These are phyloP conservation scores for Cytospora chrysosperma DNA, from an alignment of 2,329 filamentous ascomycete species.

Conservation along the genomic window DNA sequence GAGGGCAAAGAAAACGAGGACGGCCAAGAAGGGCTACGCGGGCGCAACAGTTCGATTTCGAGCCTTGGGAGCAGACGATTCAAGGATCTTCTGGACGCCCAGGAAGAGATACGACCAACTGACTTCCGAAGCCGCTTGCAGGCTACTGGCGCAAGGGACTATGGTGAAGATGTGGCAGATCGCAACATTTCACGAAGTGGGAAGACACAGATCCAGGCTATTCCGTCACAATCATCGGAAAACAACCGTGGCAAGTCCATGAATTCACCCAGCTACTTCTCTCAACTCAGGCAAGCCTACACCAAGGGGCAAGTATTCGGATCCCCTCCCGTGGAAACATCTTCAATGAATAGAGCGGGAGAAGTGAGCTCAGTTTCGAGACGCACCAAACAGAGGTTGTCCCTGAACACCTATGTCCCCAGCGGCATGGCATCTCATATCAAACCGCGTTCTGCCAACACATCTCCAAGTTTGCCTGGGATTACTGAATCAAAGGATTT, in stretches of 20 bases:
- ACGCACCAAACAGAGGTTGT: constrained; percentile 10
- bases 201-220: not conserved
- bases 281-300: not conserved
- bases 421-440: constrained; percentile 9
- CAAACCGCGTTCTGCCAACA: not conserved
- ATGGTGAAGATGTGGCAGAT: constrained; percentile 65
- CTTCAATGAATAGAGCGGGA: not conserved
- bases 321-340: not conserved
- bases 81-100: constrained; percentile 54
- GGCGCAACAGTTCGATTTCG: constrained; percentile 16
- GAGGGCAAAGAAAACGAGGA: not conserved
- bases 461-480: not conserved
- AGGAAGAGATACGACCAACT: constrained; percentile 49
- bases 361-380: not conserved
- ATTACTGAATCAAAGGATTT: constrained; percentile 5
- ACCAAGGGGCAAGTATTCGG: not conserved
- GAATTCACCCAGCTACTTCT: not conserved
- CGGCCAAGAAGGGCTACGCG: not conserved
- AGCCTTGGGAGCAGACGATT: constrained; percentile 3
- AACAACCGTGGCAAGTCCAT: constrained; percentile 1
- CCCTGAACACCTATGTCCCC: constrained; percentile 15
- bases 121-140: constrained; percentile 50
- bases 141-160: constrained; percentile 52
- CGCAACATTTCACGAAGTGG: constrained; percentile 50
- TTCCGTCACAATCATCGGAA: not conserved